Conservation (phyloP, 768 basidiomycete species). For the Rubroboletus pulcherrimus region DNA sequence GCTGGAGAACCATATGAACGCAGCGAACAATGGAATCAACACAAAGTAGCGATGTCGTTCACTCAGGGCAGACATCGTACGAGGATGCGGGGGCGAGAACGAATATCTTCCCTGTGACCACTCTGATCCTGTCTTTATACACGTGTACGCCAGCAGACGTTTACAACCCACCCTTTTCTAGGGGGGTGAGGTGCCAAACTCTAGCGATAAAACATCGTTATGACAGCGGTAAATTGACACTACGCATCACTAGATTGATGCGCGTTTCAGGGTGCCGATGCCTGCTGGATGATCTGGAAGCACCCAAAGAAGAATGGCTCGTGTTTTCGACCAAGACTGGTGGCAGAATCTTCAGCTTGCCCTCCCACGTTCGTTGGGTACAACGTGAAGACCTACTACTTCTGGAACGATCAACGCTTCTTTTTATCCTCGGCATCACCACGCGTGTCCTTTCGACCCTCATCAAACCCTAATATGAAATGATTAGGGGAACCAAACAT, state of each 20-base stretch:
- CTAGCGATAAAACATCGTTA: no score
- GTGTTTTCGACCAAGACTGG: no score
- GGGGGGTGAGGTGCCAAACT: not conserved
- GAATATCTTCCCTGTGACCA: not conserved
- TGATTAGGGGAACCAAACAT: constrained; percentile 27
- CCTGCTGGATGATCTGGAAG: no score
- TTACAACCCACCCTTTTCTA: not conserved
- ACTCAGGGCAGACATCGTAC: constrained; percentile 15
- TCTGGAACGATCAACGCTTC: constrained; percentile 10
- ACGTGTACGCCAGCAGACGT: not conserved
- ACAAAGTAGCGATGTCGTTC: constrained; percentile 55
- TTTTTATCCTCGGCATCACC: constrained; percentile 14
- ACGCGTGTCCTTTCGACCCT: not conserved
- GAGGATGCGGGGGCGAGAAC: not conserved
- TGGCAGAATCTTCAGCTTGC: no score
- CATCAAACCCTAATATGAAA: constrained; percentile 19
- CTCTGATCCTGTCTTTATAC: constrained; percentile 4
- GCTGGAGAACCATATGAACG: constrained; percentile 69
- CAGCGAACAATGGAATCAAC: constrained; percentile 57
- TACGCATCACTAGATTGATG: no score
- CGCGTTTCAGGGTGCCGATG: no score
- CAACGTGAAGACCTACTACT: constrained; percentile 1
- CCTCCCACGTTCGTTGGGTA: not conserved
- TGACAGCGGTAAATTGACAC: not conserved
- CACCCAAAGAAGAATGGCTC: no score